Base-by-base conservation (phyloP, 129 eudicot genomes). In the Escallonia herrerae region DNA sequence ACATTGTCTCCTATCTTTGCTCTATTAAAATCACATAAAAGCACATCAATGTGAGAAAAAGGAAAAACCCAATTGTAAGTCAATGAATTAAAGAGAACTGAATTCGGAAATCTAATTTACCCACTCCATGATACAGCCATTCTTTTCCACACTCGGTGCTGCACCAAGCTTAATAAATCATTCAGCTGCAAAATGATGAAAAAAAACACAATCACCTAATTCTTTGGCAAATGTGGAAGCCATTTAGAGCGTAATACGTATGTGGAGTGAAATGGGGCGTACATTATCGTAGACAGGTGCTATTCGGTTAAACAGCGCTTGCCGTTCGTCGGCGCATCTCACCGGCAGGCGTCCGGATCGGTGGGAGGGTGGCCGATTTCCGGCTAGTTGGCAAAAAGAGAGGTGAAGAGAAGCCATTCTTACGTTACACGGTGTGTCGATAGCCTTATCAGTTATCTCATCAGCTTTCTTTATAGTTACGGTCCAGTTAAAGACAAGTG, bases 201-300 rank as follows among this genome's bases (percentile, higher is more conserved):
- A 8, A 1, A 40, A 43, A 53, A 33, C 8, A 15, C 44, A 49
- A 43, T 42, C 12, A 22, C 33, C 33, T 22, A 22, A 22, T 22
- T 22, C 33, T 22, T 22, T 1, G 33, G 33, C 33, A 22, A 22
- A 22, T 22, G 33, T 22, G 33, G 33, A 22, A 22, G 33, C 33
- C 33, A 22, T 22, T 3, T 15, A 7, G 56, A 45, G 40, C 55
- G 9, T 10, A 40, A 66, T 12, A 2, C n/a, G n/a, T n/a, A n/a
- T n/a, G n/a, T n/a, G 41, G 13, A 5, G 3, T 15, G 47, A 41
- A 55, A 0, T 42, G 45, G 33, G 43, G 83, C 81, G 71, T 77
- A 94, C 99, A 64, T 94, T 83, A 73, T 94, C 99, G 45, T 94
- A 94, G 66, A 89, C 95, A 66, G 99, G 97, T 15, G 99, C 95